A percentile compares a stretch with the other conserved stretches of the same genome.
phyloP scores from a whole-genome alignment of 208 protist species.

The Crithidia bombi region DNA sequence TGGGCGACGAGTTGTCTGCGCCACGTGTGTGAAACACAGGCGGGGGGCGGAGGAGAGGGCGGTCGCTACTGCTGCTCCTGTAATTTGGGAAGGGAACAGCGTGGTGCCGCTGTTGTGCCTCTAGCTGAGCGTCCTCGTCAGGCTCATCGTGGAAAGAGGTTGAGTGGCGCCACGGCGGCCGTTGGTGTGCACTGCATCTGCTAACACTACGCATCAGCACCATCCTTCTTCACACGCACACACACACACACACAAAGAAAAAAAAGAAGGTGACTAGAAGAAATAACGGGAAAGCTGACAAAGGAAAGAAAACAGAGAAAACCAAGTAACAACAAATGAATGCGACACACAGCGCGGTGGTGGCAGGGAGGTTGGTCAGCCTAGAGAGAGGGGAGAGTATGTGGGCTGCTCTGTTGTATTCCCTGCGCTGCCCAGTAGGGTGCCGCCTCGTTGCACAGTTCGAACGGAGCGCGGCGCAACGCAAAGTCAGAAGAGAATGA shows the following conservation, averaged over 20 bases:
- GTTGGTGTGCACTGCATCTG: not conserved
- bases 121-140: not conserved
- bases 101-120: not conserved
- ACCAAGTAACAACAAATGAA: not conserved
- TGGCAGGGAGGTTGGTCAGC: too few relatives aligned
- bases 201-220: not conserved
- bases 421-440: too few relatives aligned
- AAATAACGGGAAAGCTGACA: not conserved
- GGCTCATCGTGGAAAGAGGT: not conserved
- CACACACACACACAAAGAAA: not conserved
- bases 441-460: too few relatives aligned
- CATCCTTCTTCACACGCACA: not conserved
- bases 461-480: too few relatives aligned
- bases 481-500: too few relatives aligned
- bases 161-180: constrained; percentile 9
- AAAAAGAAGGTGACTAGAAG: not conserved
- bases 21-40: not conserved
- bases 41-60: constrained; percentile 3
- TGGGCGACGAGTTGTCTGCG: too few relatives aligned
- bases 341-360: not conserved
- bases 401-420: too few relatives aligned
- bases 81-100: too few relatives aligned
- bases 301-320: not conserved
- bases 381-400: too few relatives aligned
- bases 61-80: not conserved